phyloP scores from a whole-genome alignment of 2,329 filamentous ascomycete species.

The Neoarthrinium moseri region DNA sequence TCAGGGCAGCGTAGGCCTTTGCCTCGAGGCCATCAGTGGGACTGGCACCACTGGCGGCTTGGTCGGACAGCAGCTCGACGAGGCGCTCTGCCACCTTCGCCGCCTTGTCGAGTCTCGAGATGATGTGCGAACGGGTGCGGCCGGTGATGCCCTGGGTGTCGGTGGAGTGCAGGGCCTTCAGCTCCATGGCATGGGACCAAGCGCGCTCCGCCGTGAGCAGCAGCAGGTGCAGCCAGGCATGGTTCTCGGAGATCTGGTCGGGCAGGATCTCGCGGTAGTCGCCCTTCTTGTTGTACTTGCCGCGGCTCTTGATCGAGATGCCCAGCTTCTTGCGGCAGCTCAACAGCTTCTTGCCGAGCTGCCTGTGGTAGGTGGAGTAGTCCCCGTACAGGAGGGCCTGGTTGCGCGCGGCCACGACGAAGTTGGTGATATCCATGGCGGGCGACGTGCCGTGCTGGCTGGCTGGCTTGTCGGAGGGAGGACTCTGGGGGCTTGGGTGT shows the following conservation, averaged over 20 bases:
- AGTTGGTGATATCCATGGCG: conserved; percentile 86
- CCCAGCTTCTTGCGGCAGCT: conserved; percentile 83
- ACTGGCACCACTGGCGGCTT: conserved; percentile 61
- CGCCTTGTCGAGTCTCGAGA: conserved; percentile 83
- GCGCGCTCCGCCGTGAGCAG: conserved; percentile 86
- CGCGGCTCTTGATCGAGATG: conserved; percentile 78
- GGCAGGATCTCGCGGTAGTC: conserved; percentile 58
- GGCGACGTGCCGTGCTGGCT: background rate
- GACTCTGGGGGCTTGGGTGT: too few relatives aligned
- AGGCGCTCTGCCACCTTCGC: conserved; percentile 68
- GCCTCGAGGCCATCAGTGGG: conserved; percentile 78
- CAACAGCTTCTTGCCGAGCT: conserved; percentile 77
- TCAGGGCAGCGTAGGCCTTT: conserved; percentile 74
- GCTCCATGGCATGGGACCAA: conserved; percentile 94
- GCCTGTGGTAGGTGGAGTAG: conserved; percentile 79
- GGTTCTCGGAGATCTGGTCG: conserved; percentile 70
- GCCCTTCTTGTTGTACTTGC: conserved; percentile 75
- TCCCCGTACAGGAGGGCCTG: conserved; percentile 85
- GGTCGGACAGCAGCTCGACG: conserved; percentile 63
- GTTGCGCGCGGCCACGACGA: conserved; percentile 76
- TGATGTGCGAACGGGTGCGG: conserved; percentile 80
- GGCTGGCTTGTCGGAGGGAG: too few relatives aligned
- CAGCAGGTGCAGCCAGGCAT: conserved; percentile 78
- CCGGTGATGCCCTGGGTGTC: conserved; percentile 79
- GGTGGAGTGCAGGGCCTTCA: conserved; percentile 79